Percentiles rank a stretch among this genome's conserved stretches.
phyloP scores from a whole-genome alignment of 257 asterid genomes.

The Solanum etuberosum region DNA sequence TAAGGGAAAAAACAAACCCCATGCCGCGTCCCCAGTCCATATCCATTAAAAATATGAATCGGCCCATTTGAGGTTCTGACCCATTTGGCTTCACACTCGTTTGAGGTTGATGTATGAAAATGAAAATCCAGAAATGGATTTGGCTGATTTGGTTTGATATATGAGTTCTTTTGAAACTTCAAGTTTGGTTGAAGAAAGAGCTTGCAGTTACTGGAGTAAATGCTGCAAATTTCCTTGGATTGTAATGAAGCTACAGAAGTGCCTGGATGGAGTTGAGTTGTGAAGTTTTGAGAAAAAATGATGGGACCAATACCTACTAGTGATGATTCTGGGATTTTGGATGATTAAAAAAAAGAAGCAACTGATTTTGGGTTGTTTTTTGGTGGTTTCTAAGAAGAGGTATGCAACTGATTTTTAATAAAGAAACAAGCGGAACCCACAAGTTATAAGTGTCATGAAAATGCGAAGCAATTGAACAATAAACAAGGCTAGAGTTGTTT shows the following conservation, averaged over 20 bases:
- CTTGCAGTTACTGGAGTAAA: not conserved
- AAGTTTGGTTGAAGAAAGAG: not conserved
- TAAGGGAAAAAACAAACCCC: not conserved
- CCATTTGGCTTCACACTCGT: not conserved
- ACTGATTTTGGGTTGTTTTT: not conserved
- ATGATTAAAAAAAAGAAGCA: not conserved
- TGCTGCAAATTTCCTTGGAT: not conserved
- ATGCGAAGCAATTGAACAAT: not conserved
- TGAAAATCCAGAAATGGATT: not conserved
- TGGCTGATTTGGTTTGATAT: not conserved
- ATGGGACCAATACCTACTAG: not conserved
- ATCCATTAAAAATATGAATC: not conserved
- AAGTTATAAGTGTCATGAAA: not conserved
- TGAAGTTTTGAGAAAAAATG: not conserved
- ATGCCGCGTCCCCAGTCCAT: not conserved
- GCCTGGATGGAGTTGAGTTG: not conserved
- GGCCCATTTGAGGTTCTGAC: not conserved
- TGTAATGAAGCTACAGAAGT: not conserved
- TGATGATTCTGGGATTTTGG: not conserved
- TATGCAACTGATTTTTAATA: not conserved
- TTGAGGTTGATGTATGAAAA: not conserved
- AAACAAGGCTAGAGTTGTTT: not conserved
- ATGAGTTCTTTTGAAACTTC: not conserved
- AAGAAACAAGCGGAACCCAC: not conserved
- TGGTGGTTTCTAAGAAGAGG: not conserved